These are phyloP conservation scores for Colletotrichum caudatum DNA, from an alignment of 2,329 filamentous ascomycete species.

Conservation along the genomic window DNA sequence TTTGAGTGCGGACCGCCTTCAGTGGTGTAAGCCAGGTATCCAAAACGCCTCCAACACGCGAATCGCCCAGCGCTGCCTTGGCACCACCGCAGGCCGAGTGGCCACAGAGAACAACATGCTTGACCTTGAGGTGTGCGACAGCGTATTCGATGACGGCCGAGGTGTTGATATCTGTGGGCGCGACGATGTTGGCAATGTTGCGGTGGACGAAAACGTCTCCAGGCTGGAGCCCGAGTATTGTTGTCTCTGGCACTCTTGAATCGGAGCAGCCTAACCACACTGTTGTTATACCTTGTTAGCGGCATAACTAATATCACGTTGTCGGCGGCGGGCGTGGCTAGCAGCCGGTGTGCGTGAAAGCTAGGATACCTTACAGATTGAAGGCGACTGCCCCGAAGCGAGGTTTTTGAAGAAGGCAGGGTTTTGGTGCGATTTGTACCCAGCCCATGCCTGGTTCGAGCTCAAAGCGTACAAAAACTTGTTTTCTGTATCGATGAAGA, in stretches of 20 bases:
- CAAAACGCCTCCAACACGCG: slow-evolving; percentile 63
- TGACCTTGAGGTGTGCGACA: slow-evolving; percentile 77
- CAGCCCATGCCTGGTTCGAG: slow-evolving; percentile 78
- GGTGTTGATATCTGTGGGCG: slow-evolving; percentile 79
- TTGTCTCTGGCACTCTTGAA: slow-evolving; percentile 86
- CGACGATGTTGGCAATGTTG: slow-evolving; percentile 89
- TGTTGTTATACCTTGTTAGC: slow-evolving; percentile 44
- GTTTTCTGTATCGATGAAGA: slow-evolving; percentile 57
- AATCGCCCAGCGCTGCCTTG: slow-evolving; percentile 65
- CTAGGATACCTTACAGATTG: slow-evolving; percentile 61
- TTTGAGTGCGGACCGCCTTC: slow-evolving; percentile 55
- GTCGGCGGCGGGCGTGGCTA: neutral
- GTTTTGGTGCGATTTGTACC: slow-evolving; percentile 72
- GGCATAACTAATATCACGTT: neutral
- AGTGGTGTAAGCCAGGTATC: slow-evolving; percentile 68
- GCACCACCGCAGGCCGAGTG: slow-evolving; percentile 78
- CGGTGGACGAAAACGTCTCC: slow-evolving; percentile 91
- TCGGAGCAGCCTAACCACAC: slow-evolving; percentile 92
- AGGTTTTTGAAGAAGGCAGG: slow-evolving; percentile 78
- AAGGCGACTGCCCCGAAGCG: slow-evolving; percentile 74
- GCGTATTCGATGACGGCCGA: slow-evolving; percentile 84
- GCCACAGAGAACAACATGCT: slow-evolving; percentile 78
- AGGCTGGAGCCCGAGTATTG: slow-evolving; percentile 80
- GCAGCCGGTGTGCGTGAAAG: neutral
- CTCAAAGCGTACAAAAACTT: slow-evolving; percentile 72